A percentile compares a stretch with the other conserved stretches of the same genome.
phyloP scores from a whole-genome alignment of 2,329 filamentous ascomycete species.

The Penicillium sp. region DNA sequence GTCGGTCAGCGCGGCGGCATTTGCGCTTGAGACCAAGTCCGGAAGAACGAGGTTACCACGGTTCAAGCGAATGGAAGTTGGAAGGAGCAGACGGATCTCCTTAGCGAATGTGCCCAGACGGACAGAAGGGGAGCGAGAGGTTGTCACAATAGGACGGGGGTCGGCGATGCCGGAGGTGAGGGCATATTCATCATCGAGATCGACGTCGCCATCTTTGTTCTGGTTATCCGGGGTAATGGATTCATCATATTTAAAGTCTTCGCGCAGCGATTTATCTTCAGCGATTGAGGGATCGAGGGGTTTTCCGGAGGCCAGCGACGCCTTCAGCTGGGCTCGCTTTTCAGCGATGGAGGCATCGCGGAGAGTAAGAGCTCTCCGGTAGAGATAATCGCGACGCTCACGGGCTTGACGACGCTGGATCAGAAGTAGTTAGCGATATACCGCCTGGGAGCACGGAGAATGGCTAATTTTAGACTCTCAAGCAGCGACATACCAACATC shows the following conservation, averaged over 20 bases:
- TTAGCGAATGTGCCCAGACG: slow-evolving; percentile 84
- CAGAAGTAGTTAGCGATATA: too few species aligned
- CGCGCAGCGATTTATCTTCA: slow-evolving; percentile 71
- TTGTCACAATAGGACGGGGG: slow-evolving; percentile 80
- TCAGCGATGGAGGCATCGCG: slow-evolving; percentile 87
- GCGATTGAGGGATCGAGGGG: slow-evolving; percentile 72
- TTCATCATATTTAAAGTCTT: slow-evolving; percentile 91
- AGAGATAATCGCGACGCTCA: slow-evolving; percentile 78
- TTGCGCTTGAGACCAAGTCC: slow-evolving; percentile 73
- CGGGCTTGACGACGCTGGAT: slow-evolving; percentile 67
- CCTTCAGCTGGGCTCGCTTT: slow-evolving; percentile 77
- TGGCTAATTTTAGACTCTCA: too few species aligned
- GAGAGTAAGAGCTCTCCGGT: slow-evolving; percentile 75
- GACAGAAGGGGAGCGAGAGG: slow-evolving; percentile 76
- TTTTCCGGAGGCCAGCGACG: slow-evolving; percentile 79
- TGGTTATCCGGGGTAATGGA: too few species aligned
- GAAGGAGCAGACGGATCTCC: slow-evolving; percentile 73
- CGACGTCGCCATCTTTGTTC: slow-evolving; percentile 64
- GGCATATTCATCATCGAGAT: slow-evolving; percentile 84
- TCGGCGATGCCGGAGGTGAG: slow-evolving; percentile 86
- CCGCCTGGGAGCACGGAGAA: too few species aligned
- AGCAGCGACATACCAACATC: too few species aligned
- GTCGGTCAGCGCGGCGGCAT: slow-evolving; percentile 71
- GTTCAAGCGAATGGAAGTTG: slow-evolving; percentile 79
- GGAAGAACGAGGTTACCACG: slow-evolving; percentile 80